phyloP scores from a whole-genome alignment of 2,329 filamentous ascomycete genomes.

The Pseudocercospora vitis region DNA sequence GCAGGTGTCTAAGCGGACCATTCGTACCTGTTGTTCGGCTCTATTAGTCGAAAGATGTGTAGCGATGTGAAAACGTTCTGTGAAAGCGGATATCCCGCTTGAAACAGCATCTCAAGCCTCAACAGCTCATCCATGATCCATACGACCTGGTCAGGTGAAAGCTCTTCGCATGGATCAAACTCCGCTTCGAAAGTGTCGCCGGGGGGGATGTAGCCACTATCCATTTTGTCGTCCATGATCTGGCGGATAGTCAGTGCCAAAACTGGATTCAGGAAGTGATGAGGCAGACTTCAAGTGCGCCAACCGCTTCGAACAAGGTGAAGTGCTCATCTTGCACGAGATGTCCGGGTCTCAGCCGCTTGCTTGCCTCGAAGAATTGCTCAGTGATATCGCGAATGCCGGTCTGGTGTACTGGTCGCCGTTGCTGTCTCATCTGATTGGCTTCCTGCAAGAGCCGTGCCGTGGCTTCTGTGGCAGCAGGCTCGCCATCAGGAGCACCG shows the following conservation, averaged over 20 bases:
- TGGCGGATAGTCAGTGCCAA: no score
- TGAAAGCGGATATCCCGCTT: conserved; percentile 90
- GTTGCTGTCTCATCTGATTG: conserved; percentile 17
- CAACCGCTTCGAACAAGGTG: conserved; percentile 90
- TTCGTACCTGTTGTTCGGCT: conserved; percentile 53
- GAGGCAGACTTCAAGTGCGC: conserved; percentile 66
- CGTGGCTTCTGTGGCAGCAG: conserved; percentile 8
- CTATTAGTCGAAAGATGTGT: conserved; percentile 81
- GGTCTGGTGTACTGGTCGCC: conserved; percentile 11
- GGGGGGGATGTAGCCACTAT: conserved; percentile 79
- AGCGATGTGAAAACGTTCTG: conserved; percentile 92
- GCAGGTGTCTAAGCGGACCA: conserved; percentile 41
- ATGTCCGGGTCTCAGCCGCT: conserved; percentile 68
- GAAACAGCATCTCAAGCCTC: conserved; percentile 95
- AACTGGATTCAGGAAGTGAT: no score
- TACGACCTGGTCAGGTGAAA: conserved; percentile 61
- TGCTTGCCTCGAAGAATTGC: conserved; percentile 37
- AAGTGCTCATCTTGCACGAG: conserved; percentile 93
- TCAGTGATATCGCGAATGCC: conserved; percentile 38
- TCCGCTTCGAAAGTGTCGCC: conserved; percentile 81
- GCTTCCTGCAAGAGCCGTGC: conserved; percentile 30
- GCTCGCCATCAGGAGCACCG: not conserved
- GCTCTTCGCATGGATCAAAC: conserved; percentile 29
- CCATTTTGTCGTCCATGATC: conserved; percentile 99
- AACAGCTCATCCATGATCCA: conserved; percentile 93